These are phyloP conservation scores for Trichocladium uniseriatum DNA, from an alignment of 495 filamentous ascomycete species.

Conservation along the genomic window DNA sequence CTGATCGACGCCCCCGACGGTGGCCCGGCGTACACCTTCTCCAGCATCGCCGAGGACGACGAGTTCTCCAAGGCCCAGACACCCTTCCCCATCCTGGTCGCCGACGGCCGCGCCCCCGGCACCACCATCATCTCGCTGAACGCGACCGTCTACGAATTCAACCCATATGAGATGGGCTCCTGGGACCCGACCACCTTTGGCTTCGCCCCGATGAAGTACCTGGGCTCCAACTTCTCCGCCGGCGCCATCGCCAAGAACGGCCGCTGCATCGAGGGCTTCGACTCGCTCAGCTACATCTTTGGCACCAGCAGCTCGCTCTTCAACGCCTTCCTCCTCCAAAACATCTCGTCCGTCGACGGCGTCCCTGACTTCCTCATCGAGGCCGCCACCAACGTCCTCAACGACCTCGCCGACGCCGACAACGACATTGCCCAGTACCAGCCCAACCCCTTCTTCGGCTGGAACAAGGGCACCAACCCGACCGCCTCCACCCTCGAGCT, in stretches of 20 bases:
- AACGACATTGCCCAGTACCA: conserved; percentile 75
- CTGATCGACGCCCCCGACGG: conserved; percentile 71
- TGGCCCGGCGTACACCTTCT: conserved; percentile 75
- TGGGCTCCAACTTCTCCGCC: conserved; percentile 69
- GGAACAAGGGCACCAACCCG: conserved; percentile 53
- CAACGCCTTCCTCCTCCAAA: conserved; percentile 60
- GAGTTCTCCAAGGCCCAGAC: conserved; percentile 60
- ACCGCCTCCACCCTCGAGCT: conserved; percentile 47
- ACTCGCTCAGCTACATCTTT: conserved; percentile 79
- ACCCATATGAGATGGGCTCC: conserved; percentile 77
- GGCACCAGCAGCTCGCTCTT: conserved; percentile 88
- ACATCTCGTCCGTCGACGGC: conserved; percentile 36
- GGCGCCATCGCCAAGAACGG: conserved; percentile 52
- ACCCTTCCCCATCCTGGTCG: conserved; percentile 76
- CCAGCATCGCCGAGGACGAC: conserved; percentile 63
- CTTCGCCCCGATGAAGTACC: conserved; percentile 63
- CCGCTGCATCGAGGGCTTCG: conserved; percentile 68
- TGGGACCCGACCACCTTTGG: conserved; percentile 74
- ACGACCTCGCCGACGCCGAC: conserved; percentile 42
- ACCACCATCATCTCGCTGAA: conserved; percentile 59
- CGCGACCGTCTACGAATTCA: conserved; percentile 79
- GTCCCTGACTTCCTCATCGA: conserved; percentile 45
- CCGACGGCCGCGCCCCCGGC: conserved; percentile 62
- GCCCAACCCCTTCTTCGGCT: conserved; percentile 79
- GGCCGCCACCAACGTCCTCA: conserved; percentile 48